phyloP scores from a whole-genome alignment of 2,329 filamentous ascomycete genomes.

The Cercospora sp. region DNA sequence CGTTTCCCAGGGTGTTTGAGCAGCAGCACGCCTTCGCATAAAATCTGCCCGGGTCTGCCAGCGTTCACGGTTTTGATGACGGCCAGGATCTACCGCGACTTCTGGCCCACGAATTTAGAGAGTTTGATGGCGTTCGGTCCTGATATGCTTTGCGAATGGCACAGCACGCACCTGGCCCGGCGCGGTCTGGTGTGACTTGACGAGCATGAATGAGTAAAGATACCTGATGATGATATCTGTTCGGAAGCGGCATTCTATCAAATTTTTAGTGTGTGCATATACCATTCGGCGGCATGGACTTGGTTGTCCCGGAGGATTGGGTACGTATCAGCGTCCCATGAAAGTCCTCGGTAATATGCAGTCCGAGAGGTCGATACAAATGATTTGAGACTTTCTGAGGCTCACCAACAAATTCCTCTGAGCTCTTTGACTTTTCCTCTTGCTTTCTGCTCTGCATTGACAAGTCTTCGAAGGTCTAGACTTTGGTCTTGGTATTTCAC shows the following conservation, averaged over 20 bases:
- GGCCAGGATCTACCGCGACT: conserved; percentile 1
- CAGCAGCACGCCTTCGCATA: background rate
- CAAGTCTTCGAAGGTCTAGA: background rate
- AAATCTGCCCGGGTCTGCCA: background rate
- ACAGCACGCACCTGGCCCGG: conserved; percentile 9
- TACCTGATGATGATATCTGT: background rate
- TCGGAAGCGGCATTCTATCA: background rate
- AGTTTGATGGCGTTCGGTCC: conserved; percentile 7
- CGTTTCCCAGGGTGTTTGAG: background rate
- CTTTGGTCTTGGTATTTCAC: background rate
- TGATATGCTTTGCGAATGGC: background rate
- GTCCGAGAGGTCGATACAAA: conserved; percentile 3
- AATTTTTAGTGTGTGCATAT: conserved; percentile 10
- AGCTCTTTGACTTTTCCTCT: background rate
- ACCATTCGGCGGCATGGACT: background rate
- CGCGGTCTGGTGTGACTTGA: background rate
- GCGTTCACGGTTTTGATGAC: conserved; percentile 11
- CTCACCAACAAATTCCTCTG: background rate
- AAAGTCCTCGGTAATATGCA: conserved; percentile 5
- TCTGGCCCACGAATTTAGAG: conserved; percentile 2
- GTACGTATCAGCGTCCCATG: conserved; percentile 9
- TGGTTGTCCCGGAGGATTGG: conserved; percentile 4
- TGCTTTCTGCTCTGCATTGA: background rate
- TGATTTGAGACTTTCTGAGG: background rate
- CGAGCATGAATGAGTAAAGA: conserved; percentile 11